phyloP scores from a whole-genome alignment of 495 filamentous ascomycete species.

The Geoglossum glabrum region DNA sequence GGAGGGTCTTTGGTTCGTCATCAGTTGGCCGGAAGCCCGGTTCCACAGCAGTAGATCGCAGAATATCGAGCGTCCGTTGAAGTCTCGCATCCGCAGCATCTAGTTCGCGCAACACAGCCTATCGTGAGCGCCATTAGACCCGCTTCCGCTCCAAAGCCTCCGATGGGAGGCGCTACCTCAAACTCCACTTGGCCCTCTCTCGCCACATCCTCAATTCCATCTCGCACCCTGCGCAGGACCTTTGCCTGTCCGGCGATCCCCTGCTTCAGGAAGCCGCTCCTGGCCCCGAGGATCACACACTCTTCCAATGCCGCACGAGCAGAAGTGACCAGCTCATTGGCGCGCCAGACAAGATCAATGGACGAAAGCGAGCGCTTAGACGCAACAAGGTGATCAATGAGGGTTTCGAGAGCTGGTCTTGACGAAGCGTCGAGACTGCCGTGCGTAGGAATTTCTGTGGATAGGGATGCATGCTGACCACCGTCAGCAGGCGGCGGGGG shows the following conservation, averaged over 20 bases:
- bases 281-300: slow-evolving; percentile 54
- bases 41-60: slow-evolving; percentile 56
- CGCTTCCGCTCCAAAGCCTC: neutral
- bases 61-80: slow-evolving; percentile 43
- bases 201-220: slow-evolving; percentile 32
- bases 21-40: slow-evolving; percentile 44
- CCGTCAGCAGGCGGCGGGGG: neutral
- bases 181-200: slow-evolving; percentile 35
- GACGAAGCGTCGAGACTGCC: neutral
- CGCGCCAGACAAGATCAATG: slow-evolving; percentile 63
- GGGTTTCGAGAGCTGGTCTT: slow-evolving; percentile 35
- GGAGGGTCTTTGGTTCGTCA: slow-evolving; percentile 47
- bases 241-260: slow-evolving; percentile 54
- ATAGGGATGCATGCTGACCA: neutral
- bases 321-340: slow-evolving; percentile 65
- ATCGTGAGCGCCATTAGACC: neutral
- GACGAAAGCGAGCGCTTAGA: slow-evolving; percentile 85
- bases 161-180: slow-evolving; percentile 19
- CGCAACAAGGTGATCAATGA: slow-evolving; percentile 64
- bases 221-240: slow-evolving; percentile 45
- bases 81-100: slow-evolving; percentile 57
- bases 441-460: neutral
- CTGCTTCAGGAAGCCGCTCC: slow-evolving; percentile 53
- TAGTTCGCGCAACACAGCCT: slow-evolving; percentile 39
- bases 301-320: slow-evolving; percentile 62